phyloP scores from a whole-genome alignment of 768 basidiomycete species.

The Saitozyma podzolica region DNA sequence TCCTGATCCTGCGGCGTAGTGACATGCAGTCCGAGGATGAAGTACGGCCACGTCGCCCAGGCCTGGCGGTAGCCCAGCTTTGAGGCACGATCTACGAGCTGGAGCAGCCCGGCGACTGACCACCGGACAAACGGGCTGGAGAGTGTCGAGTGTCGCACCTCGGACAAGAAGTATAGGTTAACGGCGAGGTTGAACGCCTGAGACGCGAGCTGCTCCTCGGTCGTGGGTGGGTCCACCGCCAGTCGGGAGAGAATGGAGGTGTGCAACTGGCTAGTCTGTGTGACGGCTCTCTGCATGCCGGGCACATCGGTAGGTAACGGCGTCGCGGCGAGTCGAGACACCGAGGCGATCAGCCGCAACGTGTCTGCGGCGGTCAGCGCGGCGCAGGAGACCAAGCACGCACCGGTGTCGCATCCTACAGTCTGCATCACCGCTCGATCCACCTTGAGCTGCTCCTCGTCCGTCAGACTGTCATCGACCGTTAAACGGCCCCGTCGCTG shows the following conservation, averaged over 20 bases:
- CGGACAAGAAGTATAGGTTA: constrained; percentile 3
- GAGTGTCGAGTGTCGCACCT: neutral
- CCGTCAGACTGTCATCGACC: neutral
- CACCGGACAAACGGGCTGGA: constrained; percentile 1
- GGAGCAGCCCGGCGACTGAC: neutral
- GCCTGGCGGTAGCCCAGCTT: neutral
- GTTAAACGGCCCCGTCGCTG: neutral
- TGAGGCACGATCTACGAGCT: neutral
- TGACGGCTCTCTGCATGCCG: too few relatives aligned
- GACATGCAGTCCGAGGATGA: constrained; percentile 9
- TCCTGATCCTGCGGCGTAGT: neutral
- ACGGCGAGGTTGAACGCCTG: constrained; percentile 4
- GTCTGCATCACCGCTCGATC: constrained; percentile 4
- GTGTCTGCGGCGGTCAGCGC: neutral
- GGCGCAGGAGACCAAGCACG: neutral
- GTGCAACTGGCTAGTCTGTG: too few relatives aligned
- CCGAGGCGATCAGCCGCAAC: constrained; percentile 2
- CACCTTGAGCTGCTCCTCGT: constrained; percentile 3
- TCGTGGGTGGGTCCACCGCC: too few relatives aligned
- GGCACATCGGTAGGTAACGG: neutral
- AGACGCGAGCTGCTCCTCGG: neutral
- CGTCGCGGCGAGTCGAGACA: neutral
- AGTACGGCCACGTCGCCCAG: constrained; percentile 13
- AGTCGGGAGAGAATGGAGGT: too few relatives aligned
- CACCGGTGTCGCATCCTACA: constrained; percentile 1